Base-by-base conservation (phyloP, 352 stramenopile species). In the Sclerospora graminicola region DNA sequence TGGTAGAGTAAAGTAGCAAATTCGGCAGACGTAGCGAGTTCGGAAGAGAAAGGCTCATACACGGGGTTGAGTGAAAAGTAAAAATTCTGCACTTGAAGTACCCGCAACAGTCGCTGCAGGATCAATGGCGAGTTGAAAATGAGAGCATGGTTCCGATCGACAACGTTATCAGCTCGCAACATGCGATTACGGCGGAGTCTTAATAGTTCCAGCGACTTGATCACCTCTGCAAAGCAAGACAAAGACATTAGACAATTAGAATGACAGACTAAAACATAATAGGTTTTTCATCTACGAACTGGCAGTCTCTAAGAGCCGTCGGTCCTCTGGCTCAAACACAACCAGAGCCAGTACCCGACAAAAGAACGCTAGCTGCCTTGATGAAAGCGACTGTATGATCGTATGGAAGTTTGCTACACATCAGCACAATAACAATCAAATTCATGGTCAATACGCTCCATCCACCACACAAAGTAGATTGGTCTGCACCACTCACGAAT, bases 241-340 rank as follows among this genome's bases (percentile, higher is more conserved):
- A 55, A 42, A 45, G 20, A 30, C 3, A 2, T 41, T 10, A 28
- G 8, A 20, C n/a, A 37, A 26, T 34, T 47, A 41, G 5, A 53
- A 15, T 18, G 18, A 32, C 48, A 23, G n/a, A 46, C 30, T 20
- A 48, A 16, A 51, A 8, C 5, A 35, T 10, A 23, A 14, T 13
- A 26, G 11, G 9, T 6, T 5, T 20, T 38, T 26, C 27, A 38
- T 26, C 9, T 5, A 72, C 65, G 23, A 49, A 90, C 79, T 88
- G 13, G 88, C 85, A 42, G 71, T 94, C 45, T 97, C 90, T 16
- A 97, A 63, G 1, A 97, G 61, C 24, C 94, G 77, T 13, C 93
- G 79, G 51, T 97, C 93, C 56, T 98, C 93, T 1, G 89, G 89
- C 51, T 98, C 90, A 65, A 98, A 98, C 15, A 98, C 72, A 5